Evolutionary conservation across 495 filamentous ascomycete genomes (phyloP), one percentile per base, ranked within the genome.

Genomic region (Delitschia confertaspora): DNA sequence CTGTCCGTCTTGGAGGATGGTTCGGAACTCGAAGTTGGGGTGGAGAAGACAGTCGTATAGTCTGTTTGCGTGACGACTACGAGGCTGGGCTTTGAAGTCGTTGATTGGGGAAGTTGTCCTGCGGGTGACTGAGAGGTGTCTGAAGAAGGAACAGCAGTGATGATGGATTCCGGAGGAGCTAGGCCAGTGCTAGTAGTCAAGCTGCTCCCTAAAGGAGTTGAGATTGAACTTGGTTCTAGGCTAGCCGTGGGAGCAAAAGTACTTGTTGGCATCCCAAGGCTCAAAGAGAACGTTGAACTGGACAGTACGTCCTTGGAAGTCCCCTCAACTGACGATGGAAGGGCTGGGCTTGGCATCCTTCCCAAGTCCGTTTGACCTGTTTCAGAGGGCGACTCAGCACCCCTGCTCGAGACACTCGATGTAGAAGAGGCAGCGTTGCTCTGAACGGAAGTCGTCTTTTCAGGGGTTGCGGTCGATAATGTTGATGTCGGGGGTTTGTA

Each of bases 61-160:
- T 50, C 29, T 3, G 52, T 55, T 16, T 46, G 21, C 6, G 52
- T 55, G 19, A 55, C 42, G 10, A 50, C 27, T 29, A 50, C 20
- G 14, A 47, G 16, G 26, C 21, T 41, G 14, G 35, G 13, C 32
- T 38, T 21, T 6, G 16, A 23, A 16, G 36, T 9, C 30, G 33
- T 34, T 23, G 22, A 13, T 14, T 36, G 33, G 3, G 39, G 39
- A 39, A 26, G 36, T 2, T n/a, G 36, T 21, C 10, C 21, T 5
- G n/a, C 21, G 9, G 35, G 19, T 38, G n/a, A n/a, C n/a, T 17
- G 13, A 14, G 31, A 17, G n/a, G n/a, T 13, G 13, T n/a, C 5
- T 14, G 31, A 14, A 13, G n/a, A 5, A 6, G 31, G 18, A 6
- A 13, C n/a, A 13, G 31, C 18, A 33, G 13, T 33, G 13, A 17